These are phyloP conservation scores for Xylariaceae sp. DNA, from an alignment of 2,329 filamentous ascomycete genomes.

Conservation along the genomic window DNA sequence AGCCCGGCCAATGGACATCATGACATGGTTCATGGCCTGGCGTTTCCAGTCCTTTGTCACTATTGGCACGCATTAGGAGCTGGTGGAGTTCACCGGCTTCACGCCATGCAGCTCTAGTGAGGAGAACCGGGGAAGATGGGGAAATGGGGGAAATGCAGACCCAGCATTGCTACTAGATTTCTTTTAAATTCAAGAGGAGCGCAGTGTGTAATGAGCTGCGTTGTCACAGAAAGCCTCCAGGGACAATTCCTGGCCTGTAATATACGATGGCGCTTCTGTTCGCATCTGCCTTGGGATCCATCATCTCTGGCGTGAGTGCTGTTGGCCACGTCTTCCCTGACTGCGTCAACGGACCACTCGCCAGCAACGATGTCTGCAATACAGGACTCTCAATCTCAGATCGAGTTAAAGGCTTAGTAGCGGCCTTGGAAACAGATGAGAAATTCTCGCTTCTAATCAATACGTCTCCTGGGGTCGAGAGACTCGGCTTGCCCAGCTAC, in stretches of 20 bases:
- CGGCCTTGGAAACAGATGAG: slow-evolving; percentile 18
- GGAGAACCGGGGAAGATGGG: neutral
- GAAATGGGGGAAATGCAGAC: neutral
- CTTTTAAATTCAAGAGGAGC: neutral
- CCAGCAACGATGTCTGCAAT: slow-evolving; percentile 20
- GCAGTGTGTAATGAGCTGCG: neutral
- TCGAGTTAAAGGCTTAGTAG: slow-evolving; percentile 18
- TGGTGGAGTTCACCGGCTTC: neutral
- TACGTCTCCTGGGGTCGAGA: slow-evolving; percentile 43
- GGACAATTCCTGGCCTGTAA: neutral
- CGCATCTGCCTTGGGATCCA: slow-evolving; percentile 14
- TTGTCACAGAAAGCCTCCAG: neutral
- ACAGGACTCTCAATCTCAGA: slow-evolving; percentile 13
- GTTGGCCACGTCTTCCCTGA: slow-evolving; percentile 20
- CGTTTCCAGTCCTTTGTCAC: neutral
- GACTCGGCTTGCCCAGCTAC: slow-evolving; percentile 55
- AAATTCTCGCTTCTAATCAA: slow-evolving; percentile 21
- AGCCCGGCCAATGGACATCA: neutral
- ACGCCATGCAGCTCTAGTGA: neutral
- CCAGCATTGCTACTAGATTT: neutral
- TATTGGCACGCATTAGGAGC: neutral
- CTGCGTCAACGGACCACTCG: slow-evolving; percentile 18
- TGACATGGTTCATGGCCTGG: neutral
- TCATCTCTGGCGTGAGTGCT: slow-evolving; percentile 13
- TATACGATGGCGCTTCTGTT: slow-evolving; percentile 13